A percentile compares a stretch with the other conserved stretches of the same genome.
phyloP scores from a whole-genome alignment of 768 basidiomycete genomes.

The Kwoniella heveanensis region DNA sequence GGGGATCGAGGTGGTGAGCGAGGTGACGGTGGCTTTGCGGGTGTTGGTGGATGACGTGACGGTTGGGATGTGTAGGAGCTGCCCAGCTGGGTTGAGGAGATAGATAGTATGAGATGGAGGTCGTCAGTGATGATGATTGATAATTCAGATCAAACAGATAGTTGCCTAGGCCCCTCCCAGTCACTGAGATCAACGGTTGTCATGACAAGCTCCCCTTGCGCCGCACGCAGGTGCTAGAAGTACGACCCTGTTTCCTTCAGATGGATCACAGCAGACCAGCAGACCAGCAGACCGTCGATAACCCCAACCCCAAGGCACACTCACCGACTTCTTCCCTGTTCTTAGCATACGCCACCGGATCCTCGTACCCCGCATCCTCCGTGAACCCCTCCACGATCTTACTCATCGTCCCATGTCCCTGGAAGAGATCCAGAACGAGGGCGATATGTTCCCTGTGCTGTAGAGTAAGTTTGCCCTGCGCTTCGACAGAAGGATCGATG shows the following conservation, averaged over 20 bases:
- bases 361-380: slow-evolving; percentile 53
- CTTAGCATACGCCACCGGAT: slow-evolving; percentile 48
- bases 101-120: no score
- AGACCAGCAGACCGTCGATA: no score
- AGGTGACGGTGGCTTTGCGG: slow-evolving; percentile 29
- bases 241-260: no score
- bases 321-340: slow-evolving; percentile 50
- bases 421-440: slow-evolving; percentile 51
- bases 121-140: no score
- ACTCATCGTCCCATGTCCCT: slow-evolving; percentile 48
- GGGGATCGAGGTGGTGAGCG: slow-evolving; percentile 16
- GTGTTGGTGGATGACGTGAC: slow-evolving; percentile 42
- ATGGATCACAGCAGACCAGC: no score
- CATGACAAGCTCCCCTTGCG: no score
- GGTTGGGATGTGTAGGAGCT: slow-evolving; percentile 48
- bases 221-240: no score
- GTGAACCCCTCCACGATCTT: slow-evolving; percentile 46
- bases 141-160: no score
- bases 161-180: not conserved
- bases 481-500: slow-evolving; percentile 30
- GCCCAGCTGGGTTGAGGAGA: no score
- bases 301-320: slow-evolving; percentile 16
- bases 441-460: slow-evolving; percentile 44
- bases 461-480: slow-evolving; percentile 21
- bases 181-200: no score